Base-by-base conservation (phyloP, 208 protist genomes). In the Trypanosoma scelopori region DNA sequence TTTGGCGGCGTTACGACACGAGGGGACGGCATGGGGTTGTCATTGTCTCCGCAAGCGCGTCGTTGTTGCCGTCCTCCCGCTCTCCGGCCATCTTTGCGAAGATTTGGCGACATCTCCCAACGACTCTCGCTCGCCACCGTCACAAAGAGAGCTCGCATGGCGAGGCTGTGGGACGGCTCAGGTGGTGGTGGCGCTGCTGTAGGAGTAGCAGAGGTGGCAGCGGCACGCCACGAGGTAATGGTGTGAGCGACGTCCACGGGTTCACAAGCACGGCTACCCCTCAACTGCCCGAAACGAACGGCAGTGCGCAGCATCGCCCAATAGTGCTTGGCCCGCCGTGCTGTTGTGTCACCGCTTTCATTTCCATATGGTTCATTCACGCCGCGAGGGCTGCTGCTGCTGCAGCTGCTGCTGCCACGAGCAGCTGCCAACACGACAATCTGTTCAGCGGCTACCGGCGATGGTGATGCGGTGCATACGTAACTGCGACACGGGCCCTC, bases 111-210 rank as follows among this genome's bases (percentile, higher is more conserved):
- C 46, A 16, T 45, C 51, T 52, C 65, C 65, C 53, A 71, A 0
- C 65, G 65, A 39, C 48, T 53, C n/a, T 41, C 47, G 47, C 43
- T 55, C 27, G 22, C 65, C 20, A 71, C 65, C 7, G 65, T 48
- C 5, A 49, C 20, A 39, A 71, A 30, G 23, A 71, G 48, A n/a
- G 56, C 30, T 0, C 32, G 55, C 47, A 71, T 63, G 56, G 65
- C 65, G 35, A 55, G 3, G 43, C 49, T 47, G 28, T 60, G 56
- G 13, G 35, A 61, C 6, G 3, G 15, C 6, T 45, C 23, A 2
- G 32, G 32, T 9, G 32, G 5, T 37, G 50, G 5, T 37, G 50
- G 11, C n/a, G n/a, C n/a, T n/a, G n/a, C n/a, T n/a, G n/a, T n/a
- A n/a, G n/a, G n/a, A n/a, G n/a, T n/a, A n/a, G n/a, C n/a, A n/a